phyloP scores from a whole-genome alignment of 331 rosid species.

The Dryas integrifolia region DNA sequence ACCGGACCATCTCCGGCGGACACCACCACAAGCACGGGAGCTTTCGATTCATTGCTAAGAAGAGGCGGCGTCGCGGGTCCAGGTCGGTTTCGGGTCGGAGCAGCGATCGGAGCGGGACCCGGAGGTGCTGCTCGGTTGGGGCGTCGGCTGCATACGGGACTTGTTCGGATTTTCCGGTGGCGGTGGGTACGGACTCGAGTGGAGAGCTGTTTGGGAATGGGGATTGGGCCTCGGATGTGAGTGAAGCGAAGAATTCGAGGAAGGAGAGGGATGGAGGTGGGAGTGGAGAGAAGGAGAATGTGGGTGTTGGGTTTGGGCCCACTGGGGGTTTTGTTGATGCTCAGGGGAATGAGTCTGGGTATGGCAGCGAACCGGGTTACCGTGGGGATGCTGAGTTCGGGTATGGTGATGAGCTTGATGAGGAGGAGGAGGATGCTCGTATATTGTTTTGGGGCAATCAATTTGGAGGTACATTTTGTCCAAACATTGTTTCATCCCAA shows the following conservation, averaged over 20 bases:
- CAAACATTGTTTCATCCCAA: background rate
- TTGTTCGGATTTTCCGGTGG: conserved; percentile 92
- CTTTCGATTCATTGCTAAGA: conserved; percentile 59
- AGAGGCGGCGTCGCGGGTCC: conserved; percentile 83
- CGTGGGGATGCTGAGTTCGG: conserved; percentile 96
- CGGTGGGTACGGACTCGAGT: conserved; percentile 91
- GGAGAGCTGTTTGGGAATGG: conserved; percentile 92
- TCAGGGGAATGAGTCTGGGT: conserved; percentile 81
- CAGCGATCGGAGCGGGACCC: conserved; percentile 87
- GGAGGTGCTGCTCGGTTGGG: conserved; percentile 87
- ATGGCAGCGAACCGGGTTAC: conserved; percentile 97
- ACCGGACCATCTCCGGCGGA: conserved; percentile 38
- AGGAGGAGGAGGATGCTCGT: conserved; percentile 83
- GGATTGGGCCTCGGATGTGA: conserved; percentile 94
- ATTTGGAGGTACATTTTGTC: conserved; percentile 53
- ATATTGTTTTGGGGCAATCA: conserved; percentile 75
- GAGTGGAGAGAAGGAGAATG: conserved; percentile 67
- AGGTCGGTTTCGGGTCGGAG: conserved; percentile 96
- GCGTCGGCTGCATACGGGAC: conserved; percentile 92
- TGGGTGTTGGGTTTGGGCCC: conserved; percentile 58
- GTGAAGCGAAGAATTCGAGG: conserved; percentile 80
- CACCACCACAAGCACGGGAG: conserved; percentile 27
- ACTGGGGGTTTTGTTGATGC: conserved; percentile 66
- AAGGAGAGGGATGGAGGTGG: conserved; percentile 59
- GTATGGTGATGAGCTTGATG: conserved; percentile 91